phyloP scores from a whole-genome alignment of 108 stramenopile species.

The Parmales sp. region DNA sequence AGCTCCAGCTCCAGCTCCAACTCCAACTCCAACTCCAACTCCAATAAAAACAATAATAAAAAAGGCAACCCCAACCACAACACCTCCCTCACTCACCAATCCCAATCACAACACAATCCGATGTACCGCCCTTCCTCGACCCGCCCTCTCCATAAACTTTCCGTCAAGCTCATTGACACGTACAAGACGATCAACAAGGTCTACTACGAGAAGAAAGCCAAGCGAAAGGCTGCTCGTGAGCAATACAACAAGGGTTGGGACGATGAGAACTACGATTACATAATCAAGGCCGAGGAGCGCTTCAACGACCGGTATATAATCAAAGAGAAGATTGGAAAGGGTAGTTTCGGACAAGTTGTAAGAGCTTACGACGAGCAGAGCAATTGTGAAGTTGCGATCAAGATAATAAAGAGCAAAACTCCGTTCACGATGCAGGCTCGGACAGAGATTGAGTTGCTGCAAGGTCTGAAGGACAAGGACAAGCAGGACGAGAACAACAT shows the following conservation, averaged over 20 bases:
- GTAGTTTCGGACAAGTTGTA: constrained; percentile 91
- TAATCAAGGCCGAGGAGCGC: constrained; percentile 66
- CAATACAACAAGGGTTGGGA: constrained; percentile 74
- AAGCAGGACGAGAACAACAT: constrained; percentile 68
- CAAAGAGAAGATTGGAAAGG: constrained; percentile 91
- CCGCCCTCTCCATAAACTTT: constrained; percentile 74
- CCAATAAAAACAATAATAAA: too few relatives aligned
- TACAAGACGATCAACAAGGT: constrained; percentile 86
- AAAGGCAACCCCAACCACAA: too few relatives aligned
- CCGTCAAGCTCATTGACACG: constrained; percentile 78
- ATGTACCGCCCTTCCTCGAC: constrained; percentile 14
- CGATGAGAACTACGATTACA: constrained; percentile 95
- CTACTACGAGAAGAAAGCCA: constrained; percentile 79
- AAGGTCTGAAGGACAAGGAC: constrained; percentile 53
- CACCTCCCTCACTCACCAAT: too few relatives aligned
- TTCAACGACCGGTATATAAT: constrained; percentile 74
- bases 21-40: too few relatives aligned
- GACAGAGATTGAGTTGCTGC: constrained; percentile 88
- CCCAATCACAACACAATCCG: too few relatives aligned
- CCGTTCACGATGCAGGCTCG: constrained; percentile 91
- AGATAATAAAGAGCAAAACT: constrained; percentile 94
- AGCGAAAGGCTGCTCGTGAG: constrained; percentile 45
- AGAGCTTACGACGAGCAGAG: constrained; percentile 62
- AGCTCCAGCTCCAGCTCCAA: too few relatives aligned
- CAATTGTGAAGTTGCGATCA: constrained; percentile 82